Evolutionary conservation across 2,329 filamentous ascomycete species (phyloP).

Genomic region (Microcyclosporella mali): DNA sequence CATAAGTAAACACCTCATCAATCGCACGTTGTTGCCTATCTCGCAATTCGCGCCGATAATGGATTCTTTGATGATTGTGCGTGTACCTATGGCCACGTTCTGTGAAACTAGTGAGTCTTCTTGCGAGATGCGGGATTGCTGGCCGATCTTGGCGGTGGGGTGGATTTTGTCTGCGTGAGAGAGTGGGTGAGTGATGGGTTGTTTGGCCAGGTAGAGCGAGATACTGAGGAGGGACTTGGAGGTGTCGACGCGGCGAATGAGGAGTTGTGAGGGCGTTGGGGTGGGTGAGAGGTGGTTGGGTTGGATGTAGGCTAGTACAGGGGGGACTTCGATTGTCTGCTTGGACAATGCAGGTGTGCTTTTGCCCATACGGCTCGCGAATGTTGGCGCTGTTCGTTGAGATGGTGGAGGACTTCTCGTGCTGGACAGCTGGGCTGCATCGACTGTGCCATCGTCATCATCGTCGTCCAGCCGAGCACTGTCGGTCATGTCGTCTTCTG

Average conservation of each 20-base stretch:
- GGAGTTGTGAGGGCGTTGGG: conserved; percentile 48
- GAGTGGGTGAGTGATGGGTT: conserved; percentile 56
- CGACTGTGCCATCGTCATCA: conserved; percentile 16
- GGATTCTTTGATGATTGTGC: conserved; percentile 84
- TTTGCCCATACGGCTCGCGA: conserved; percentile 31
- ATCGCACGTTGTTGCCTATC: conserved; percentile 76
- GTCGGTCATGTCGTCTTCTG: conserved; percentile 25
- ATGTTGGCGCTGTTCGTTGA: conserved; percentile 40
- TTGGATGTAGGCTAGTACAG: conserved; percentile 78
- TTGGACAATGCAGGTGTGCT: conserved; percentile 6
- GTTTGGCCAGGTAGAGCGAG: conserved; percentile 81
- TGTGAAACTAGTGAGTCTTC: conserved; percentile 77
- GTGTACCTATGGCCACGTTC: conserved; percentile 83
- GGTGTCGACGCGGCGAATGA: conserved; percentile 85
- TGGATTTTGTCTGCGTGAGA: conserved; percentile 75
- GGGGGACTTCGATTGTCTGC: conserved; percentile 48
- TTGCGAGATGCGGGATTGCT: conserved; percentile 73
- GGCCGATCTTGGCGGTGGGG: conserved; percentile 73
- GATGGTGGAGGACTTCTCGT: conserved; percentile 41
- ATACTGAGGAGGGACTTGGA: conserved; percentile 72
- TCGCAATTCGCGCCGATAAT: conserved; percentile 84
- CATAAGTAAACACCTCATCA: conserved; percentile 87
- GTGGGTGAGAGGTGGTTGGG: conserved; percentile 33
- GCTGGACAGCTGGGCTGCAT: conserved; percentile 36
- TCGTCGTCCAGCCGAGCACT: conserved; percentile 18